Conservation (phyloP, 208 protist genomes). For the Leishmania braziliensis region DNA sequence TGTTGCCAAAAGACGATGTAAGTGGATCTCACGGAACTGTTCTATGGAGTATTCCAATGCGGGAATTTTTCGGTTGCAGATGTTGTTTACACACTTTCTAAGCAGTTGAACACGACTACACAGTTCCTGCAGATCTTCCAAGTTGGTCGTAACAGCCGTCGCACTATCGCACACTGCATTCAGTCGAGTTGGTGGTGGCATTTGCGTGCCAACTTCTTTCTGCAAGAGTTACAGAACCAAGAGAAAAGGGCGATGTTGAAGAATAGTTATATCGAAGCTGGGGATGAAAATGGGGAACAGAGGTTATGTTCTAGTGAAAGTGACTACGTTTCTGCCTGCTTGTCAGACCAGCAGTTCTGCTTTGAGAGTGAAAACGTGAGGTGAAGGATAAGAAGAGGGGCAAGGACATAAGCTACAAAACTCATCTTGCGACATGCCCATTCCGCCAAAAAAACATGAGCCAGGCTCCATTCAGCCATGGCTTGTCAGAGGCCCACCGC, state of each 20-base stretch:
- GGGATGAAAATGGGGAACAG: not conserved
- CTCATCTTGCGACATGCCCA: too few species aligned
- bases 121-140: conserved; percentile 17
- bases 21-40: conserved; percentile 30
- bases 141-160: conserved; percentile 7
- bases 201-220: not conserved
- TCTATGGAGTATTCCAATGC: conserved; percentile 26
- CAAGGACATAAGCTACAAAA: not conserved
- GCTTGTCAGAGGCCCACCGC: too few species aligned
- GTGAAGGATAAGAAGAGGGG: not conserved
- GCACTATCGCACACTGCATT: conserved; percentile 37
- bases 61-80: conserved; percentile 21
- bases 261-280: not conserved
- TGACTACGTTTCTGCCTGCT: not conserved
- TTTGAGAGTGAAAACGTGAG: not conserved
- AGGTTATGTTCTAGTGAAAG: not conserved
- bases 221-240: too few species aligned
- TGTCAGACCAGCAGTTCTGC: not conserved
- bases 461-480: too few species aligned
- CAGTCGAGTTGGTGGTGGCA: conserved; percentile 22
- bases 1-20: conserved; percentile 19
- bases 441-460: too few species aligned
- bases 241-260: not conserved
- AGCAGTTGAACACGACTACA: conserved; percentile 17
- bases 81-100: conserved; percentile 8